Conservation (phyloP, 1,284 basidiomycete species). For the Cryptococcus sp. region DNA sequence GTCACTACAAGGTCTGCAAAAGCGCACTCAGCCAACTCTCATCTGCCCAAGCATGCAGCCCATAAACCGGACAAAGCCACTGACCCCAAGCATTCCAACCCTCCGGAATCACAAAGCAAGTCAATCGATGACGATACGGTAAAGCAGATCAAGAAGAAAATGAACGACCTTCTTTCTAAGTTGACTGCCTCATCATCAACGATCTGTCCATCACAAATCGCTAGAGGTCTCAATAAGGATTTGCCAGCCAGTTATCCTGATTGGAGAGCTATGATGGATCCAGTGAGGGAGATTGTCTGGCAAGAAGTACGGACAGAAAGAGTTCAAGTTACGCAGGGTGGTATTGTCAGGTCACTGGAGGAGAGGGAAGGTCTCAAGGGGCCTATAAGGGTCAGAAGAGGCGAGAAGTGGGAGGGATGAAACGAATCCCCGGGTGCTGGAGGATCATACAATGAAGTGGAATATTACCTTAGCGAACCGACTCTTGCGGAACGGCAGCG, state of each 20-base stretch:
- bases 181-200: conserved; percentile 11
- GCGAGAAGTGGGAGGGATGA: conserved; percentile 12
- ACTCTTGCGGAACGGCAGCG: too few species aligned
- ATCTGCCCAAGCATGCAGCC: too few species aligned
- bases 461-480: too few species aligned
- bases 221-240: conserved; percentile 16
- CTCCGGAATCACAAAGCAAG: too few species aligned
- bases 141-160: too few species aligned
- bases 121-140: too few species aligned
- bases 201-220: conserved; percentile 30
- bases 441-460: too few species aligned
- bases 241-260: conserved; percentile 14
- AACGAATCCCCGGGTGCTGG: too few species aligned
- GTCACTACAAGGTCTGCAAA: too few species aligned
- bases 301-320: conserved; percentile 13
- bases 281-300: conserved; percentile 25
- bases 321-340: conserved; percentile 23
- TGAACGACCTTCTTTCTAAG: conserved; percentile 16
- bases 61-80: too few species aligned
- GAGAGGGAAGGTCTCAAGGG: conserved; percentile 18
- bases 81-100: too few species aligned
- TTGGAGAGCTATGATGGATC: conserved; percentile 27
- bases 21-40: too few species aligned
- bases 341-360: conserved; percentile 13
- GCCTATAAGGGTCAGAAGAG: conserved; percentile 26